Evolutionary conservation across 768 basidiomycete species (phyloP).

Genomic region (Royoungia palumana): DNA sequence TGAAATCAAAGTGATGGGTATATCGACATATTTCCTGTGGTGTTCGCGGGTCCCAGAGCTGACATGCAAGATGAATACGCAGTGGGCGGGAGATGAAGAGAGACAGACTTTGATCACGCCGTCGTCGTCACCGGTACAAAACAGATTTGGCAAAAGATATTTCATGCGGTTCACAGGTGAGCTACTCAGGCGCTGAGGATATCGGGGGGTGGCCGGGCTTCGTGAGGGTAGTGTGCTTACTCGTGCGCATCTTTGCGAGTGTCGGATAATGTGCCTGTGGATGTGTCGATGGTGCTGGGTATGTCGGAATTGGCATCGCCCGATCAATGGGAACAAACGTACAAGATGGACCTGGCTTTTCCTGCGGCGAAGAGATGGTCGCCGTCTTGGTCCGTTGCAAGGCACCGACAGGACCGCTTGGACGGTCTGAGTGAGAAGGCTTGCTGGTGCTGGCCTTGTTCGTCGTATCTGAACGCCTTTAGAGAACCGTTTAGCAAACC

Average conservation of each 20-base stretch:
- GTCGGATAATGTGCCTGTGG: conserved; percentile 49
- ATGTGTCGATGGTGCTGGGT: conserved; percentile 63
- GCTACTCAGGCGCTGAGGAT: conserved; percentile 43
- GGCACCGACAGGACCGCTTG: conserved; percentile 78
- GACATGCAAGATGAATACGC: background rate
- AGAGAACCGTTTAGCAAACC: conserved; percentile 81
- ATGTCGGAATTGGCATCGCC: conserved; percentile 11
- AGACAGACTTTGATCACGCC: conserved; percentile 81
- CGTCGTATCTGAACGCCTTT: conserved; percentile 78
- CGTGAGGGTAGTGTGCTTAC: conserved; percentile 41
- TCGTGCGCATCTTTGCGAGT: conserved; percentile 57
- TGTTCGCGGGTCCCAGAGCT: conserved; percentile 91
- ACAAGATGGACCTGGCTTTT: conserved; percentile 80
- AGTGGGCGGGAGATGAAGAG: background rate
- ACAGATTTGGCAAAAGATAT: conserved; percentile 61
- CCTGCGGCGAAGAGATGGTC: conserved; percentile 71
- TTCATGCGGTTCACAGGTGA: conserved; percentile 85
- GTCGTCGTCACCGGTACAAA: conserved; percentile 90
- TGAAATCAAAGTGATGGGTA: conserved; percentile 90
- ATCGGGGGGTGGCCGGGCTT: conserved; percentile 24
- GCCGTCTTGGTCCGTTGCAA: conserved; percentile 69
- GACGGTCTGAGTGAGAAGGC: conserved; percentile 68
- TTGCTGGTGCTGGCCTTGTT: conserved; percentile 55
- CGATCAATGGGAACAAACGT: conserved; percentile 30
- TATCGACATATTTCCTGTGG: conserved; percentile 62